Conservation (phyloP, 192 early-diverging fungal species). For the Backusella psychrophila region DNA sequence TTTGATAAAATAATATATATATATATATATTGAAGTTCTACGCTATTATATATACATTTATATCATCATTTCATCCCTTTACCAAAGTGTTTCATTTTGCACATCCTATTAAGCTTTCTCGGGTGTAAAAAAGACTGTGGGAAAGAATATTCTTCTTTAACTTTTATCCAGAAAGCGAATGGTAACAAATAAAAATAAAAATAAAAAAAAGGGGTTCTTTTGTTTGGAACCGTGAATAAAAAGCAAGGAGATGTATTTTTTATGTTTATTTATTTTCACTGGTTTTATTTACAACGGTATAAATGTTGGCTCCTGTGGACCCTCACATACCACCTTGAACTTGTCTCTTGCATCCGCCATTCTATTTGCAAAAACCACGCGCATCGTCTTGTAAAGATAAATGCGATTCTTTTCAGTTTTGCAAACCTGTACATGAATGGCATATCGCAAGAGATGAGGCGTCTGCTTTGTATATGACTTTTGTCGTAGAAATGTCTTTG, state of each 20-base stretch:
- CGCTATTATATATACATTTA: too few relatives aligned
- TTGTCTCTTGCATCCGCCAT: conserved; percentile 65
- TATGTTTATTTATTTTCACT: neutral
- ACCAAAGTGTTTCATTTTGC: too few relatives aligned
- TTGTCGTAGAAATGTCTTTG: conserved; percentile 81
- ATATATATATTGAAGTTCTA: too few relatives aligned
- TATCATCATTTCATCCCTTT: too few relatives aligned
- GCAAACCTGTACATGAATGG: conserved; percentile 77
- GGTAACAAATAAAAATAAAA: too few relatives aligned
- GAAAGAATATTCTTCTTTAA: neutral
- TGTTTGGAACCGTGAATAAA: too few relatives aligned
- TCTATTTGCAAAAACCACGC: conserved; percentile 75
- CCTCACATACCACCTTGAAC: conserved; percentile 58
- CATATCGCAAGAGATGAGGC: conserved; percentile 56
- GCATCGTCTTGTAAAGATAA: conserved; percentile 61
- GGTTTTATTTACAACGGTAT: conserved; percentile 23
- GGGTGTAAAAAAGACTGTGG: neutral
- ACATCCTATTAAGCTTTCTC: too few relatives aligned
- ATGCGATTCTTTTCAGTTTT: conserved; percentile 54
- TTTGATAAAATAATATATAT: too few relatives aligned
- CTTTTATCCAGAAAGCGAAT: too few relatives aligned
- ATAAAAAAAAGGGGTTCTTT: too few relatives aligned
- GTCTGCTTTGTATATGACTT: conserved; percentile 55
- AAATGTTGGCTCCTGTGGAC: conserved; percentile 52
- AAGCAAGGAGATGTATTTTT: too few relatives aligned